These are phyloP conservation scores for Acacia confusa DNA, from an alignment of 306 rosid genomes.

Conservation along the genomic window DNA sequence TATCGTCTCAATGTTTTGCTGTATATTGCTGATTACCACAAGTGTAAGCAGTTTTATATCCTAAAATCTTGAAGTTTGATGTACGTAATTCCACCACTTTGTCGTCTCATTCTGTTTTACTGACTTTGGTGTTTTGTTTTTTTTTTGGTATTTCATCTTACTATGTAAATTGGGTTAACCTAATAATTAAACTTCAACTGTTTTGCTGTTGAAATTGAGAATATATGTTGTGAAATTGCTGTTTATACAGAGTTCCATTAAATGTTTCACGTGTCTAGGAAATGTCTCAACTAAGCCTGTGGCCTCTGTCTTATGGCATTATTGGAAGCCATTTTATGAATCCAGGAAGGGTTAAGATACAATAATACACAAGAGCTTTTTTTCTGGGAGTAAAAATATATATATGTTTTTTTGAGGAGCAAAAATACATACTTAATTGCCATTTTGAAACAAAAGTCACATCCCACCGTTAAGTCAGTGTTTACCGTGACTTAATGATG, in stretches of 20 bases:
- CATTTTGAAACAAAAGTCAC: too few species aligned
- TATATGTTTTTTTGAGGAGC: too few species aligned
- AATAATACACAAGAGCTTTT: too few species aligned
- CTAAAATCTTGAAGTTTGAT: neutral
- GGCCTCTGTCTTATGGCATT: neutral
- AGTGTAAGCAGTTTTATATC: neutral
- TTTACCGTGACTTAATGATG: too few species aligned
- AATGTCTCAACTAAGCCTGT: too few species aligned
- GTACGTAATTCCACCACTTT: neutral
- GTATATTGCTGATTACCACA: neutral
- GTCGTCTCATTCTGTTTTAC: neutral
- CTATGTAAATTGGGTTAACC: neutral
- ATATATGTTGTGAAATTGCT: neutral
- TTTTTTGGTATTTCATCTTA: neutral
- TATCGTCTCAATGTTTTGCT: neutral
- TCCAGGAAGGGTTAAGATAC: too few species aligned
- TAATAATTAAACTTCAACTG: neutral
- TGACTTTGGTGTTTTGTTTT: neutral
- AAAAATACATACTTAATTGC: too few species aligned
- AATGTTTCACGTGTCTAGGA: neutral
- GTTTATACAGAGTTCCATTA: neutral
- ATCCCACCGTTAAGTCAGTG: too few species aligned
- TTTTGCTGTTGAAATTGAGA: neutral
- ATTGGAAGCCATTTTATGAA: neutral
- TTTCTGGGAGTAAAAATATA: too few species aligned